A percentile compares a stretch with the other conserved stretches of the same genome.
Evolutionary conservation across 2,329 filamentous ascomycete genomes (phyloP).

Genomic region (Venturia nashicola): DNA sequence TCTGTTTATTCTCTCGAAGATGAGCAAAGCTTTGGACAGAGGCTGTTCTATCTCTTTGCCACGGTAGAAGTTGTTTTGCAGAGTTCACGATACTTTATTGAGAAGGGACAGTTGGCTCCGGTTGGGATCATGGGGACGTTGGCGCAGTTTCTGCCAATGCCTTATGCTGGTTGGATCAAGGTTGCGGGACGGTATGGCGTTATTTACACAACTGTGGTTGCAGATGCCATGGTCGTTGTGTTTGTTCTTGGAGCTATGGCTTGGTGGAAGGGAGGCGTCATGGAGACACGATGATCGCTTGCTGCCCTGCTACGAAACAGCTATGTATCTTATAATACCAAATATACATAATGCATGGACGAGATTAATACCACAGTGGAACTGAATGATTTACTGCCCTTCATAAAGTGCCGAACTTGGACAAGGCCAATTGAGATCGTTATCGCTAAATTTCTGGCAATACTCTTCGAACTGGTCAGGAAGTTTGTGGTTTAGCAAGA

Average conservation of each 20-base stretch:
- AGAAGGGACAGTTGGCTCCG: constrained; percentile 46
- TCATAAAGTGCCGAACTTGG: no score
- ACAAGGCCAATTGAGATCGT: no score
- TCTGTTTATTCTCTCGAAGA: constrained; percentile 21
- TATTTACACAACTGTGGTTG: constrained; percentile 59
- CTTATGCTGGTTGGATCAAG: constrained; percentile 48
- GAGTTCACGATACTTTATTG: constrained; percentile 57
- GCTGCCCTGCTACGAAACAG: not conserved
- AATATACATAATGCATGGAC: not conserved
- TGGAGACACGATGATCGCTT: constrained; percentile 4
- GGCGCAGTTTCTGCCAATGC: constrained; percentile 53
- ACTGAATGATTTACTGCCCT: no score
- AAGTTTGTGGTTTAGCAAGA: no score
- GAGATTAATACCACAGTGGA: not conserved
- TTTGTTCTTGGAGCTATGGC: constrained; percentile 56
- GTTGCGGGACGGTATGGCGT: constrained; percentile 53
- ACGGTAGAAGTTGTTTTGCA: constrained; percentile 64
- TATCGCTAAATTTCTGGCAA: no score
- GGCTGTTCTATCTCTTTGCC: constrained; percentile 71
- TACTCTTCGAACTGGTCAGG: no score
- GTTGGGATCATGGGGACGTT: constrained; percentile 52
- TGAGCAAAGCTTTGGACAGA: constrained; percentile 28
- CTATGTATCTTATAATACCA: not conserved
- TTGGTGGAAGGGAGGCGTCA: constrained; percentile 32
- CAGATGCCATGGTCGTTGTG: constrained; percentile 62